Base-by-base conservation (phyloP, 768 basidiomycete species). In the Leucogyrophana mollusca region DNA sequence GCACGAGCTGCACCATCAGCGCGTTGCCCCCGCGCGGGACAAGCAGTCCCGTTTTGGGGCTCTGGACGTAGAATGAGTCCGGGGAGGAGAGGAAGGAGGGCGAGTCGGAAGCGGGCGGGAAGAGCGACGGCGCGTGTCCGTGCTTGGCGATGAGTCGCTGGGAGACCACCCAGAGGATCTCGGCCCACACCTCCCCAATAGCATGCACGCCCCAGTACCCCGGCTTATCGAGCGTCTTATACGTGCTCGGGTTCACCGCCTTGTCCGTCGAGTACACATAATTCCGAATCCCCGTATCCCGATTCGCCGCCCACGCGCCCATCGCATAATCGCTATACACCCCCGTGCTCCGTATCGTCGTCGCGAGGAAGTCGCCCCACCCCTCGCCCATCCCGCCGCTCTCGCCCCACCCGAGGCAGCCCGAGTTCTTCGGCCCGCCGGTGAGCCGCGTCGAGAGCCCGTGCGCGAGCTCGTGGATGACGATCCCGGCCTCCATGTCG, bases 351-450 rank as follows among this genome's bases (percentile, higher is more conserved):
- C 94, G 82, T 60, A 94, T 87, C 0, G 81, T 81, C 0, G 94
- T 97, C 4, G 93, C 94, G 40, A 96, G 69, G 71, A 85, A 93
- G 56, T 94, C 90, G 52, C 94, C 94, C 94, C 94, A 96, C 11
- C 94, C 94, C 69, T 96, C 93, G 54, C 94, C 94, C 94, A 97
- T 97, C 20, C 94, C 95, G 32, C 95, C 95, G 21, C 84, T 77
- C 71, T 98, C 94, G 42, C 95, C 94, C 85, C 89, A 98, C 9
- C 91, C 92, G 46, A 98, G 82, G 64, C 94, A 96, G 2, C 88
- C 90, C 23, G 91, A 94, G 70, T 95, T 90, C 44, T 80, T 76
- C 0, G 94, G 94, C 3, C 95, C 95, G 65, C 95, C 95, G 6
- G 95, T 98, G 51, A 97, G 65, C 57, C 95, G 87, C 3, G 93